phyloP scores from a whole-genome alignment of 2,329 filamentous ascomycete genomes.

The Microascus cirrosus region DNA sequence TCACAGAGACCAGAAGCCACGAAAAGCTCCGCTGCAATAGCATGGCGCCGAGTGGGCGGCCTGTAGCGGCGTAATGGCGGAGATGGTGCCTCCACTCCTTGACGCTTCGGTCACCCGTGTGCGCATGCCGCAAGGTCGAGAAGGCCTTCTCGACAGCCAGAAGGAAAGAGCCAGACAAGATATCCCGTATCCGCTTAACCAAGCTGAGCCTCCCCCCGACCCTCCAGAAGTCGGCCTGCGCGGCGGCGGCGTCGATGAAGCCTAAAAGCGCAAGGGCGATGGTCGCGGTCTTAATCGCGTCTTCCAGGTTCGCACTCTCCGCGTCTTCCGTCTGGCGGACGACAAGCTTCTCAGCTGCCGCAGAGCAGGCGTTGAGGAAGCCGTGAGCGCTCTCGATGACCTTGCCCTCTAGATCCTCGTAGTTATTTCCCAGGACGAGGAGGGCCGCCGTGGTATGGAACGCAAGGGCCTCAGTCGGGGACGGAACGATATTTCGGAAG shows the following conservation, averaged over 20 bases:
- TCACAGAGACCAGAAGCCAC: slow-evolving; percentile 68
- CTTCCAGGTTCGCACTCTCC: slow-evolving; percentile 49
- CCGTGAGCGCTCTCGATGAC: slow-evolving; percentile 56
- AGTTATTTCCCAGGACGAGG: slow-evolving; percentile 66
- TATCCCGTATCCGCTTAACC: slow-evolving; percentile 56
- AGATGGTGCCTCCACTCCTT: slow-evolving; percentile 84
- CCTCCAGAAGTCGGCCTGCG: slow-evolving; percentile 72
- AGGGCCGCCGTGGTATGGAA: slow-evolving; percentile 71
- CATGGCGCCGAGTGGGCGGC: slow-evolving; percentile 81
- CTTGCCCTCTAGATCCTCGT: slow-evolving; percentile 54
- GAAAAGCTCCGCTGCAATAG: slow-evolving; percentile 83
- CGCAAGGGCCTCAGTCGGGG: slow-evolving; percentile 76
- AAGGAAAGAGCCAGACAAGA: slow-evolving; percentile 77
- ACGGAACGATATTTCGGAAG: slow-evolving; percentile 72
- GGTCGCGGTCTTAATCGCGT: slow-evolving; percentile 59
- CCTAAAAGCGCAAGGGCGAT: slow-evolving; percentile 80
- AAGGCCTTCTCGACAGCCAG: slow-evolving; percentile 81
- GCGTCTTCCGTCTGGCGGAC: slow-evolving; percentile 42
- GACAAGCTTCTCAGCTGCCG: slow-evolving; percentile 44
- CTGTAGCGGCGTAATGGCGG: slow-evolving; percentile 69
- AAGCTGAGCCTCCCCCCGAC: slow-evolving; percentile 61
- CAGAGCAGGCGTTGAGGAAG: slow-evolving; percentile 62
- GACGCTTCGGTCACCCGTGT: slow-evolving; percentile 50
- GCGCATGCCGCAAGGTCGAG: slow-evolving; percentile 77
- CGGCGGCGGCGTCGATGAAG: slow-evolving; percentile 74